Percentiles rank a stretch among this genome's conserved stretches.
phyloP scores from a whole-genome alignment of 139 green algal species.

The Eudorina sp. region DNA sequence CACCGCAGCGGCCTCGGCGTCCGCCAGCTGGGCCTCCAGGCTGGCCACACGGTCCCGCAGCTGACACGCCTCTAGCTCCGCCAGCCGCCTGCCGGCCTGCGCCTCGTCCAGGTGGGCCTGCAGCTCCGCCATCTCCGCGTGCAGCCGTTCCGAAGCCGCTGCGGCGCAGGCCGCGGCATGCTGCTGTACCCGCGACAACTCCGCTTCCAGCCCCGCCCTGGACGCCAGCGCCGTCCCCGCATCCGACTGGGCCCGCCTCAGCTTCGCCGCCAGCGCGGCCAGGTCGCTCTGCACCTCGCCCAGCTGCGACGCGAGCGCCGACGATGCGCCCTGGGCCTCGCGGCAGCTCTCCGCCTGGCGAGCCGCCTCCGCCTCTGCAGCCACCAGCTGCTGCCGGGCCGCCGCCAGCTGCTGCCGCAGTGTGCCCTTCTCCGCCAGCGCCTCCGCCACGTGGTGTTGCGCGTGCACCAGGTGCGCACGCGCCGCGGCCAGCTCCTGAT shows the following conservation, averaged over 20 bases:
- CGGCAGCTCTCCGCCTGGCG: neutral
- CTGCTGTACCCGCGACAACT: neutral
- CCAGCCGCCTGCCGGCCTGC: neutral
- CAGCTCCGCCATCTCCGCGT: neutral
- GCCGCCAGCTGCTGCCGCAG: neutral
- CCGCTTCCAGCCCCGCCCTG: neutral
- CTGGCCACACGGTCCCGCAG: neutral
- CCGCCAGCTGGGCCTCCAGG: neutral
- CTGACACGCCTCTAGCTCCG: neutral
- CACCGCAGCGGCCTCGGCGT: neutral
- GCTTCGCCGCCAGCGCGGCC: neutral
- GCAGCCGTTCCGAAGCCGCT: neutral
- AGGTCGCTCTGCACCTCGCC: neutral
- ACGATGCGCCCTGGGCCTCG: neutral
- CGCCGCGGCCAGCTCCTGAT: neutral
- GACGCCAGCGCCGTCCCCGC: neutral
- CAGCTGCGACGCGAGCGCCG: neutral
- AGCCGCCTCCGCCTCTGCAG: constrained; percentile 1
- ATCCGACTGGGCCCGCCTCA: neutral
- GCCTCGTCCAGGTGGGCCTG: neutral
- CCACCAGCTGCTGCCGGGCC: neutral
- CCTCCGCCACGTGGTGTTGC: constrained; percentile 17
- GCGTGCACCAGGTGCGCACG: neutral
- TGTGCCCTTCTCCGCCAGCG: neutral
- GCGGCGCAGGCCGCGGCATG: neutral